Evolutionary conservation across 2,329 filamentous ascomycete genomes (phyloP).

Genomic region (Myriosclerotinia scirpicola): DNA sequence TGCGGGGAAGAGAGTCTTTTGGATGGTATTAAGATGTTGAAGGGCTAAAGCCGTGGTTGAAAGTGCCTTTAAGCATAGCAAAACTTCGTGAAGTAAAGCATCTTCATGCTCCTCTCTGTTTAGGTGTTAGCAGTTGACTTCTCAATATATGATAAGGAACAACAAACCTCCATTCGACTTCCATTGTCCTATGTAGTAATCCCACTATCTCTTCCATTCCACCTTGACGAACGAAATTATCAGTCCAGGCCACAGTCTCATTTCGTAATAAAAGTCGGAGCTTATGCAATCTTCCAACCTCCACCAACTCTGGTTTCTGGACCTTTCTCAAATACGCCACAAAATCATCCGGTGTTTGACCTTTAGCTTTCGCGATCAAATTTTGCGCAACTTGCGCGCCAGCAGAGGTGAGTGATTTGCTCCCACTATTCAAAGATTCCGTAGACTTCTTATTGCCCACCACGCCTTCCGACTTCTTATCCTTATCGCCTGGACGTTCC

Average conservation of each 20-base stretch:
- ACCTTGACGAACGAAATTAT: slow-evolving; percentile 82
- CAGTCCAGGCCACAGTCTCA: slow-evolving; percentile 94
- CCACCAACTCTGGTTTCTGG: slow-evolving; percentile 76
- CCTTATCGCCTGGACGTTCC: slow-evolving; percentile 66
- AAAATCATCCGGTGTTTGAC: slow-evolving; percentile 76
- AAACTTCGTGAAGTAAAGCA: slow-evolving; percentile 82
- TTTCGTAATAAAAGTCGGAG: slow-evolving; percentile 85
- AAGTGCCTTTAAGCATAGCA: slow-evolving; percentile 90
- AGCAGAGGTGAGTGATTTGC: slow-evolving; percentile 54
- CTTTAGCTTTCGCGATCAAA: slow-evolving; percentile 68
- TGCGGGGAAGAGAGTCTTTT: slow-evolving; percentile 79
- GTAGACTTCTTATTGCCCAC: slow-evolving; percentile 70
- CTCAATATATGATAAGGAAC: slow-evolving; percentile 43
- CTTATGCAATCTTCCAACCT: slow-evolving; percentile 95
- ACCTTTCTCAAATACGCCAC: slow-evolving; percentile 81
- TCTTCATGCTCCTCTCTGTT: slow-evolving; percentile 92
- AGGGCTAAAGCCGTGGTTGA: slow-evolving; percentile 88
- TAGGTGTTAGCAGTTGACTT: slow-evolving; percentile 31
- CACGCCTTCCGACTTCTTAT: slow-evolving; percentile 65
- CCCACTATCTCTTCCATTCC: slow-evolving; percentile 91
- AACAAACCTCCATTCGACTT: slow-evolving; percentile 88
- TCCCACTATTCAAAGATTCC: slow-evolving; percentile 65
- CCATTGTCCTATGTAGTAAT: slow-evolving; percentile 86
- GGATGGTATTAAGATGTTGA: slow-evolving; percentile 76
- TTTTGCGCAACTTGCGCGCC: slow-evolving; percentile 56